These are phyloP conservation scores for Ogataea parapolymorpha DNA, from an alignment of 805 yeast genomes.

Conservation along the genomic window DNA sequence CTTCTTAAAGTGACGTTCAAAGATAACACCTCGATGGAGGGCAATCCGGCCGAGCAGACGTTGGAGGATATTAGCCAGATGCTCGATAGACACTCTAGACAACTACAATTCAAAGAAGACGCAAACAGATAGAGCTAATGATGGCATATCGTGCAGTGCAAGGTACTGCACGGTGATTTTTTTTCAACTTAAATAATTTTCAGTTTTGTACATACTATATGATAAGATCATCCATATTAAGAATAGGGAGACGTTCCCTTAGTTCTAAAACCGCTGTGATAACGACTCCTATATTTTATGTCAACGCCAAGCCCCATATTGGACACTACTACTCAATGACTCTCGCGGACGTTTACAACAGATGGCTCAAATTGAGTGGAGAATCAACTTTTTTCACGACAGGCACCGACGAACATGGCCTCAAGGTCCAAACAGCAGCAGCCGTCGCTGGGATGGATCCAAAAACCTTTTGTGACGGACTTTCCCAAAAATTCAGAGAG, in stretches of 20 bases:
- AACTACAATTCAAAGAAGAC: slow-evolving; percentile 70
- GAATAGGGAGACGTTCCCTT: slow-evolving; percentile 1
- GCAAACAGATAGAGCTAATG: slow-evolving; percentile 34
- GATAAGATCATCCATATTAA: slow-evolving; percentile 4
- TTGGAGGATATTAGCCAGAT: slow-evolving; percentile 61
- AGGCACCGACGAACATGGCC: slow-evolving; percentile 97
- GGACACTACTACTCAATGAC: slow-evolving; percentile 92
- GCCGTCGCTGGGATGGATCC: slow-evolving; percentile 48
- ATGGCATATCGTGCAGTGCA: not conserved
- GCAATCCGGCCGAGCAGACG: slow-evolving; percentile 57
- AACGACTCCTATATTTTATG: slow-evolving; percentile 94
- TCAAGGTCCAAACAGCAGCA: slow-evolving; percentile 90
- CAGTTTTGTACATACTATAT: slow-evolving; percentile 6
- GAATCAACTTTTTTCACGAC: slow-evolving; percentile 61
- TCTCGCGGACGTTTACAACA: slow-evolving; percentile 68
- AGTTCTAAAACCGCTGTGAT: slow-evolving; percentile 36
- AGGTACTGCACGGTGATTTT: slow-evolving; percentile 20
- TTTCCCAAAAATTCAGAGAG: slow-evolving; percentile 58
- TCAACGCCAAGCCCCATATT: slow-evolving; percentile 91
- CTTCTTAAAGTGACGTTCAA: slow-evolving; percentile 72
- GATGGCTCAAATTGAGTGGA: slow-evolving; percentile 60
- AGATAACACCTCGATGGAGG: slow-evolving; percentile 68
- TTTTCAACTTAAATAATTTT: slow-evolving; percentile 17
- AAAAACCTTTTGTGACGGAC: slow-evolving; percentile 65
- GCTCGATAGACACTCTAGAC: slow-evolving; percentile 81